Evolutionary conservation across 192 early-diverging fungal species (phyloP), one percentile per base, ranked within the genome.

Genomic region (Umbelopsis sp.): DNA sequence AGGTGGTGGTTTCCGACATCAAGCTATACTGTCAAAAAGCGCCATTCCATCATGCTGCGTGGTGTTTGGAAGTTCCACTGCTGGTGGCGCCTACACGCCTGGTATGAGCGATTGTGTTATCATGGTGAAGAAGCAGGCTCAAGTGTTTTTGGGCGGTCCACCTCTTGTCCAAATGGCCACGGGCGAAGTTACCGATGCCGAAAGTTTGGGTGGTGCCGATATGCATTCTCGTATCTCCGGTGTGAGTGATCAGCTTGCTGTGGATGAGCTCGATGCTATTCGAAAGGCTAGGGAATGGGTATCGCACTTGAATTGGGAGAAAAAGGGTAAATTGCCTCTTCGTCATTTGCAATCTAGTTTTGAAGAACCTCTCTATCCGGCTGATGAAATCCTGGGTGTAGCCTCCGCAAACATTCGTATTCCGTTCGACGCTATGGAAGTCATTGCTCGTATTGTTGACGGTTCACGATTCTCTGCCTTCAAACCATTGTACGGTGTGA

Each of bases 81-180:
- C 88, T 12, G 88, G 88, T 55, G 88, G 88, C 48, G 88, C 88
- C 9, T 90, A 90, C 47, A 78, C 84, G 13, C 87, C 87, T 23
- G 84, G 84, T 47, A 85, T 90, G 86, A 86, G 82, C 70, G 88
- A 90, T 70, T 90, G 87, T 76, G 80, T 82, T 25, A 84, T 90
- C 49, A 82, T 90, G 86, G 87, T 90, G 58, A 87, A 90, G 82
- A 84, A 86, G 48, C 80, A 89, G 66, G 89, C 89, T 35, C 84
- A 87, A 65, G 89, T 90, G 10, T 90, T 89, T 69, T 71, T 90
- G 47, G 89, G 89, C 46, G 89, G 89, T 12, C 89, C 89, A 50
- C 89, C 89, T 23, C 67, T 90, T 48, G 89, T 90, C 58, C 79
- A 89, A 70, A 87, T 88, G 89, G 89, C 89, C 1, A 90, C 87